phyloP scores from a whole-genome alignment of 1,284 basidiomycete species.

The Boletellus deceptivus region DNA sequence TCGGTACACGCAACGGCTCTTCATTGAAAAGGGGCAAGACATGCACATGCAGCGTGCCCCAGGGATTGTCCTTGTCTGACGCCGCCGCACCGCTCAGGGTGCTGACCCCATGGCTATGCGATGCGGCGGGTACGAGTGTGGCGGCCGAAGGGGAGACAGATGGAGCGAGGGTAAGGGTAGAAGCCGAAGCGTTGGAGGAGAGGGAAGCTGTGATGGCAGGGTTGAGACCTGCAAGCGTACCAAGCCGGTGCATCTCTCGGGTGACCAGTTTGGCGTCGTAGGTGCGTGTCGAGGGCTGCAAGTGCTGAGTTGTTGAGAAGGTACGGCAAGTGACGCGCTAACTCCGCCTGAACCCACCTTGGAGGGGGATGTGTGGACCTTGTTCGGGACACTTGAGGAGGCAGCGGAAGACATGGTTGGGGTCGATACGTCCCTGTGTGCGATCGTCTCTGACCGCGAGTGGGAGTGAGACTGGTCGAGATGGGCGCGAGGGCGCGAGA shows the following conservation, averaged over 20 bases:
- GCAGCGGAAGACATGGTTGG: conserved; percentile 26
- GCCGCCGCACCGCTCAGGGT: conserved; percentile 9
- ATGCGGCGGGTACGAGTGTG: conserved; percentile 21
- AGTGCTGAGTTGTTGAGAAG: conserved; percentile 7
- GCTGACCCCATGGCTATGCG: conserved; percentile 25
- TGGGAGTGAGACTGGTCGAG: conserved; percentile 14
- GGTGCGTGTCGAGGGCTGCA: conserved; percentile 57
- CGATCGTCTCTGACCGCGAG: conserved; percentile 18
- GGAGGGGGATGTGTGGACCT: conserved; percentile 58
- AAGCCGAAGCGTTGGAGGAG: conserved; percentile 38
- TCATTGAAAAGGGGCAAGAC: conserved; percentile 91
- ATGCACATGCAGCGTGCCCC: conserved; percentile 81
- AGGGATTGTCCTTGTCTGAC: conserved; percentile 56
- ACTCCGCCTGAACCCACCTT: conserved; percentile 48
- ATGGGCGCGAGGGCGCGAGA: not conserved
- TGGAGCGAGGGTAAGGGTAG: conserved; percentile 33
- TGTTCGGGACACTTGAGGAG: conserved; percentile 26
- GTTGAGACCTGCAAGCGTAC: conserved; percentile 50
- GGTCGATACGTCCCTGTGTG: conserved; percentile 8
- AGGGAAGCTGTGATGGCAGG: conserved; percentile 38
- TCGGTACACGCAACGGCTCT: conserved; percentile 82
- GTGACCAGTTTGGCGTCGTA: conserved; percentile 72
- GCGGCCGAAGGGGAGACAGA: conserved; percentile 24
- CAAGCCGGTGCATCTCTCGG: conserved; percentile 76
- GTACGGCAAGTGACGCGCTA: conserved; percentile 2